Percentiles rank a stretch among this genome's conserved stretches.
These are phyloP conservation scores for Reutealis trisperma DNA, from an alignment of 345 rosid species.

Conservation along the genomic window DNA sequence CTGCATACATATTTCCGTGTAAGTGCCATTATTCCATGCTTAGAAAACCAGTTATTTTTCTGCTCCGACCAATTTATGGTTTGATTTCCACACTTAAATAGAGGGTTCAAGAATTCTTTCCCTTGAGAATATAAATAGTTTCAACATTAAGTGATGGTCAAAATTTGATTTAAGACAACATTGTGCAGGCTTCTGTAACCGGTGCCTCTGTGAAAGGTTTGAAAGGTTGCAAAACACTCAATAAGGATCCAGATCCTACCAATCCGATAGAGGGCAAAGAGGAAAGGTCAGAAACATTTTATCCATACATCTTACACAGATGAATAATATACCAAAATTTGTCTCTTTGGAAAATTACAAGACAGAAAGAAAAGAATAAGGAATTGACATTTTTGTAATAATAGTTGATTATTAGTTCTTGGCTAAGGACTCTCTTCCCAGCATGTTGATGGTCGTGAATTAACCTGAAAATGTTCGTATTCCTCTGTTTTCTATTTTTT, in stretches of 20 bases:
- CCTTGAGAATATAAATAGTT: not conserved
- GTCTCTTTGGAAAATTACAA: not conserved
- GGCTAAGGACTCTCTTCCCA: not conserved
- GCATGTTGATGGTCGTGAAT: not conserved
- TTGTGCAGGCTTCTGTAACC: slow-evolving; percentile 72
- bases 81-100: slow-evolving; percentile 6
- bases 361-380: not conserved
- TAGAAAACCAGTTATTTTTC: slow-evolving; percentile 2
- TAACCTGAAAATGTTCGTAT: not conserved
- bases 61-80: not conserved
- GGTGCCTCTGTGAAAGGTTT: slow-evolving; percentile 76
- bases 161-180: slow-evolving; percentile 13
- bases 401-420: not conserved
- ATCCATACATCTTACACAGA: not conserved
- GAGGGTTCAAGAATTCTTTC: not conserved
- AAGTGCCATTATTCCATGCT: slow-evolving; percentile 25
- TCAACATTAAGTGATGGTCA: slow-evolving; percentile 8
- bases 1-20: slow-evolving; percentile 90
- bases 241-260: slow-evolving; percentile 88
- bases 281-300: slow-evolving; percentile 60
- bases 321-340: too few species aligned
- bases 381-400: not conserved
- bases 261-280: slow-evolving; percentile 76
- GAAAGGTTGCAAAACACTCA: slow-evolving; percentile 86
- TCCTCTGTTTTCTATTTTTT: not conserved